Conservation (phyloP, 2,329 filamentous ascomycete genomes). For the Aureobasidium sp. region DNA sequence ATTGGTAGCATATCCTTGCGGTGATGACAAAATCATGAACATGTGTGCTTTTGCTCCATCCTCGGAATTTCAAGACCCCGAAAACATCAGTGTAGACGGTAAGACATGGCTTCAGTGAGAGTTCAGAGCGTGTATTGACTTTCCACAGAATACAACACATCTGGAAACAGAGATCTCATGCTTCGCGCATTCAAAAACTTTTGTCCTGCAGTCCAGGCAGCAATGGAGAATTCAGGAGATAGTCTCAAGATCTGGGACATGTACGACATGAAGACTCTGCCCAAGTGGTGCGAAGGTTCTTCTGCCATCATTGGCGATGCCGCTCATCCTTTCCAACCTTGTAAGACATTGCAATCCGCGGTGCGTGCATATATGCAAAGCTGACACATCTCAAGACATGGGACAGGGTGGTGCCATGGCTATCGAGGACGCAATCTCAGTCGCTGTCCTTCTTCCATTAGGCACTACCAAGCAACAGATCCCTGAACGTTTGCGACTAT, state of each 20-base stretch:
- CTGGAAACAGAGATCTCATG: constrained; percentile 6
- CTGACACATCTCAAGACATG: constrained; percentile 10
- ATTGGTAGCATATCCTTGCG: constrained; percentile 8
- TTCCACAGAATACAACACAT: background rate
- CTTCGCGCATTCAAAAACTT: constrained; percentile 9
- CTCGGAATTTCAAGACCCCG: background rate
- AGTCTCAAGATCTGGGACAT: constrained; percentile 13
- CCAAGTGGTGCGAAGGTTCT: constrained; percentile 8
- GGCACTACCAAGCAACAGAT: background rate
- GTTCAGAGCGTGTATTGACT: background rate
- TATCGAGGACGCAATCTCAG: constrained; percentile 10
- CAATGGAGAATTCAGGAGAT: constrained; percentile 11
- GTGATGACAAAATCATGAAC: constrained; percentile 13
- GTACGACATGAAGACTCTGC: constrained; percentile 13
- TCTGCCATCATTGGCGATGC: constrained; percentile 11
- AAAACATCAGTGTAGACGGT: background rate
- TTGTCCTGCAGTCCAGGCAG: constrained; percentile 3
- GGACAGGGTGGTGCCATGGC: constrained; percentile 14
- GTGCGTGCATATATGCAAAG: background rate
- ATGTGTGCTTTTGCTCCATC: constrained; percentile 12
- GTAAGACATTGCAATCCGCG: background rate
- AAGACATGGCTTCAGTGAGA: too few species aligned
- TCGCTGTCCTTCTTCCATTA: constrained; percentile 3
- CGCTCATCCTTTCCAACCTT: constrained; percentile 13
- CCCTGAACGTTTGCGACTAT: constrained; percentile 3